Conservation (phyloP, 352 stramenopile genomes). For the Phytophthora pluvialis region DNA sequence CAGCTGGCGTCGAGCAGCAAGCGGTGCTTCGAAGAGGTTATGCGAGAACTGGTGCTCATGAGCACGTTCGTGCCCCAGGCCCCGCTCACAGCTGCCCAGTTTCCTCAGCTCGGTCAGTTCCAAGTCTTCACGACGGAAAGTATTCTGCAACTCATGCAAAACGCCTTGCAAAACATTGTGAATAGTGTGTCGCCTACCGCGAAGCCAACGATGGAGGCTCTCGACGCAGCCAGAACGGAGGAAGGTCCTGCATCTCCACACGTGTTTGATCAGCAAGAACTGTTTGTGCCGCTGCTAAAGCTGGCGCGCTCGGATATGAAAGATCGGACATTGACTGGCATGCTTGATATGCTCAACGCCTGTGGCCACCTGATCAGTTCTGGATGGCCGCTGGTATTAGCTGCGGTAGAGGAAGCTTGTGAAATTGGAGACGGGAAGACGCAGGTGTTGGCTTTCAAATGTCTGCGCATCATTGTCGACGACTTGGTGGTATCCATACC, state of each 20-base stretch:
- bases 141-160: conserved; percentile 84
- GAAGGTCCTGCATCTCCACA: conserved; percentile 43
- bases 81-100: conserved; percentile 46
- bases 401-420: conserved; percentile 67
- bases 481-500: conserved; percentile 94
- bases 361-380: conserved; percentile 77
- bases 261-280: conserved; percentile 73
- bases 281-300: conserved; percentile 65
- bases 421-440: conserved; percentile 75
- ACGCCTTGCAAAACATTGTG: conserved; percentile 63
- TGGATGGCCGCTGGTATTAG: conserved; percentile 77
- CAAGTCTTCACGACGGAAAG: conserved; percentile 82
- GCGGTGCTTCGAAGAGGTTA: conserved; percentile 78
- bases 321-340: conserved; percentile 66
- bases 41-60: conserved; percentile 76
- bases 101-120: conserved; percentile 71
- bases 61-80: conserved; percentile 60
- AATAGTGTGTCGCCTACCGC: conserved; percentile 64
- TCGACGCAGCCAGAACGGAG: conserved; percentile 45
- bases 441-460: conserved; percentile 94
- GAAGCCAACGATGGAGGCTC: conserved; percentile 53
- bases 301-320: conserved; percentile 80
- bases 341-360: conserved; percentile 81
- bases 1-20: conserved; percentile 77
- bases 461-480: conserved; percentile 96